phyloP scores from a whole-genome alignment of 2,329 filamentous ascomycete genomes.

The Cryoendolithus antarcticus region DNA sequence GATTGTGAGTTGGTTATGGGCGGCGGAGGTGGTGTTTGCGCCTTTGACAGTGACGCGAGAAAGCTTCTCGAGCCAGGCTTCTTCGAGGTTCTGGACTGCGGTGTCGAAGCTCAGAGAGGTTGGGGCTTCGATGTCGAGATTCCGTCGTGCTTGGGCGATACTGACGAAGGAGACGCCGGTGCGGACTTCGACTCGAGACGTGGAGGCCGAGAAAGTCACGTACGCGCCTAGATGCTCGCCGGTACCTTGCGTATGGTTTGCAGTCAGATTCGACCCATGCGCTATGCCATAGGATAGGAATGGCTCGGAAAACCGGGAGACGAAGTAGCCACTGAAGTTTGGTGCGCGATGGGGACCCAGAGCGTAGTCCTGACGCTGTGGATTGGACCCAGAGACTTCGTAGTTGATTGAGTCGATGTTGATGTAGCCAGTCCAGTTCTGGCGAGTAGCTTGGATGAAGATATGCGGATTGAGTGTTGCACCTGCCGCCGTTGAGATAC shows the following conservation, averaged over 20 bases:
- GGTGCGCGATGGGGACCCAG: conserved; percentile 31
- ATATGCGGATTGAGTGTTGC: conserved; percentile 23
- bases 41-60: conserved; percentile 33
- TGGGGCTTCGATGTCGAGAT: conserved; percentile 33
- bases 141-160: conserved; percentile 34
- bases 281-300: conserved; percentile 29
- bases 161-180: conserved; percentile 37
- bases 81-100: conserved; percentile 29
- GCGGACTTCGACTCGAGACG: conserved; percentile 30
- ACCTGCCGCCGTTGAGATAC: neutral
- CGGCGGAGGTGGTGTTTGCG: conserved; percentile 27
- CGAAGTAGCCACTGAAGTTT: conserved; percentile 35
- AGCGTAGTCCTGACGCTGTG: conserved; percentile 35
- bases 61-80: conserved; percentile 35
- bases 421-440: conserved; percentile 35
- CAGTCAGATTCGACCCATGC: conserved; percentile 17
- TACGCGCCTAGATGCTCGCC: conserved; percentile 32
- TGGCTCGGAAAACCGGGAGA: conserved; percentile 34
- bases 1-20: conserved; percentile 33
- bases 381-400: conserved; percentile 34
- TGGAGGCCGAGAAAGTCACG: conserved; percentile 25
- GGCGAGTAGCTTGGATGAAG: conserved; percentile 32
- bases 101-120: conserved; percentile 25
- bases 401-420: conserved; percentile 24
- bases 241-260: conserved; percentile 12